Conservation (phyloP, 2,329 filamentous ascomycete genomes). For the Aspergillus sp. region DNA sequence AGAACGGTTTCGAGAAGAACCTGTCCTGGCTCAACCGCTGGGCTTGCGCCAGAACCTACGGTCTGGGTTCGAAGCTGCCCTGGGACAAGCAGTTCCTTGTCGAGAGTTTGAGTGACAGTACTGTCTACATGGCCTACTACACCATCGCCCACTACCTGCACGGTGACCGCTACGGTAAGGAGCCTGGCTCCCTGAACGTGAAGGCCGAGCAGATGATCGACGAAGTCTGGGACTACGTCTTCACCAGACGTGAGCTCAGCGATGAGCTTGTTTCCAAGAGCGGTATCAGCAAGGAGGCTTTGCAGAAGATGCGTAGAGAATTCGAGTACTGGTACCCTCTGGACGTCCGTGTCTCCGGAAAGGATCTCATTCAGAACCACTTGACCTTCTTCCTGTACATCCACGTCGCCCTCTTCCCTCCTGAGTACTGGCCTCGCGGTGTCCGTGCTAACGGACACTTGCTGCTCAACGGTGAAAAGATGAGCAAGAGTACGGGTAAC, state of each 20-base stretch:
- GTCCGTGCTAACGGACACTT: conserved; percentile 91
- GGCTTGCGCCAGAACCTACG: conserved; percentile 90
- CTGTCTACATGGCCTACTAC: conserved; percentile 74
- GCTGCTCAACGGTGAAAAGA: conserved; percentile 95
- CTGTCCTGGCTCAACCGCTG: conserved; percentile 93
- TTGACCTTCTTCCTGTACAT: conserved; percentile 95
- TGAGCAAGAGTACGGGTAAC: conserved; percentile 97
- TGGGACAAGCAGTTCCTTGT: conserved; percentile 92
- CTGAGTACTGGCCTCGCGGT: conserved; percentile 83
- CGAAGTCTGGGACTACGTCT: conserved; percentile 95
- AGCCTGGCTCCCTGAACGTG: conserved; percentile 68
- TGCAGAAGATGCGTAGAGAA: conserved; percentile 81
- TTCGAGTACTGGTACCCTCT: conserved; percentile 98
- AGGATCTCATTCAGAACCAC: conserved; percentile 92
- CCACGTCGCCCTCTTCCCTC: conserved; percentile 84
- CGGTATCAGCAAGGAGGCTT: conserved; percentile 70
- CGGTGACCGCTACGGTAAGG: conserved; percentile 80
- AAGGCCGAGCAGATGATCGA: conserved; percentile 86
- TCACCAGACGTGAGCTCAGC: conserved; percentile 70
- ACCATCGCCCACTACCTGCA: conserved; percentile 68
- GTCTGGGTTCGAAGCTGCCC: conserved; percentile 88
- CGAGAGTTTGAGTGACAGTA: conserved; percentile 87
- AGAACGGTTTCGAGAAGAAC: conserved; percentile 79
- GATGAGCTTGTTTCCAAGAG: conserved; percentile 66
- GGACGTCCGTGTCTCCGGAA: conserved; percentile 83